Evolutionary conservation across 1,284 basidiomycete species (phyloP).

Genomic region (Boletus sp.): DNA sequence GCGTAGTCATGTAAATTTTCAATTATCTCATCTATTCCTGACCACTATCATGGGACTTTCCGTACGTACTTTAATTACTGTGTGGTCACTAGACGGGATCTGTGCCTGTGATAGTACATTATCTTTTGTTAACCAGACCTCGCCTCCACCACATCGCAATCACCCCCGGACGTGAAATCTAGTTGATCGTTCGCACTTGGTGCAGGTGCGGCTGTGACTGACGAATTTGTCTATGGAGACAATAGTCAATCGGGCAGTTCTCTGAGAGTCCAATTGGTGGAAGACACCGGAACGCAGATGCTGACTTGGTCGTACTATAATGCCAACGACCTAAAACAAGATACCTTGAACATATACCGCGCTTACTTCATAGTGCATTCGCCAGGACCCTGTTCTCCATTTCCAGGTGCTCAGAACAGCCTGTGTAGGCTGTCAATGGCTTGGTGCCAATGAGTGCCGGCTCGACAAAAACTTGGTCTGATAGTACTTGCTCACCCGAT

Average conservation of each 20-base stretch:
- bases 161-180: conserved; percentile 1
- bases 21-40: conserved; percentile 10
- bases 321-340: background rate
- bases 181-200: conserved; percentile 1
- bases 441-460: background rate
- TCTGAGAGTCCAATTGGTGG: background rate
- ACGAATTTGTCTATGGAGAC: background rate
- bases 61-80: conserved; percentile 23
- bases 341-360: background rate
- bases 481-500: background rate
- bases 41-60: conserved; percentile 18
- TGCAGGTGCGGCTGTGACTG: background rate
- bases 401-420: background rate
- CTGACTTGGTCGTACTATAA: background rate
- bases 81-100: conserved; percentile 15
- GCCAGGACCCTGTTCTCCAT: background rate
- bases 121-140: conserved; percentile 4
- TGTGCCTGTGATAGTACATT: conserved; percentile 5
- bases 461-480: background rate
- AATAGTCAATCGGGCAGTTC: background rate
- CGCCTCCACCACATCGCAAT: background rate
- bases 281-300: background rate
- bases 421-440: background rate
- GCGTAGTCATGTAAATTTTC: conserved; percentile 49
- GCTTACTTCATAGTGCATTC: background rate